Conservation (phyloP, 2,329 filamentous ascomycete genomes). For the Akanthomyces lecanii region DNA sequence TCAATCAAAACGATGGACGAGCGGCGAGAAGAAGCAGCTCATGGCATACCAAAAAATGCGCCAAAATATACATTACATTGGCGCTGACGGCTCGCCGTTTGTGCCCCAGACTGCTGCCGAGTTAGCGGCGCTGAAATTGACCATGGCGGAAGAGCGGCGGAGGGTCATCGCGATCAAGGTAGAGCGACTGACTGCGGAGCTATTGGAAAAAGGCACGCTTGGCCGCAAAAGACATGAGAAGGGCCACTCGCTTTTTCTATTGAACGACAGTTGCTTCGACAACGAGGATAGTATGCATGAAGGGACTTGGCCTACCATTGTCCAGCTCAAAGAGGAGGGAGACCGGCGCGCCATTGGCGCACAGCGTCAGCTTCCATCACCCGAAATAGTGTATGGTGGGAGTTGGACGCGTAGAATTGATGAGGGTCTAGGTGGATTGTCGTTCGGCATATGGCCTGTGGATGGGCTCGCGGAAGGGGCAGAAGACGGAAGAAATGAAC, state of each 20-base stretch:
- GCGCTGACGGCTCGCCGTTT: constrained; percentile 20
- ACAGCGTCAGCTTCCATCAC: background rate
- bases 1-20: constrained; percentile 21
- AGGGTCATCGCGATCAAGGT: constrained; percentile 9
- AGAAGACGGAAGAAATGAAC: background rate
- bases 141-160: constrained; percentile 7
- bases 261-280: background rate
- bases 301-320: constrained; percentile 11
- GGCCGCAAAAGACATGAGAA: background rate
- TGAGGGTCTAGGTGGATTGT: background rate
- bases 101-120: constrained; percentile 20
- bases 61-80: constrained; percentile 19
- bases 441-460: constrained; percentile 4
- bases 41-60: constrained; percentile 20
- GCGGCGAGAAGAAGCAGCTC: constrained; percentile 14
- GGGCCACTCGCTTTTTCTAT: background rate
- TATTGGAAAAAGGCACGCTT: background rate
- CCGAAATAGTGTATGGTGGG: background rate
- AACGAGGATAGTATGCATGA: background rate
- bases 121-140: constrained; percentile 10
- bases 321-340: constrained; percentile 13
- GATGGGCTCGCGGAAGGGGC: background rate
- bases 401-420: background rate
- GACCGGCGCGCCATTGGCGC: constrained; percentile 1
- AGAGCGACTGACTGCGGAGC: constrained; percentile 9